These are phyloP conservation scores for Candida tetrigidarum DNA, from an alignment of 1,139 yeast genomes.

Conservation along the genomic window DNA sequence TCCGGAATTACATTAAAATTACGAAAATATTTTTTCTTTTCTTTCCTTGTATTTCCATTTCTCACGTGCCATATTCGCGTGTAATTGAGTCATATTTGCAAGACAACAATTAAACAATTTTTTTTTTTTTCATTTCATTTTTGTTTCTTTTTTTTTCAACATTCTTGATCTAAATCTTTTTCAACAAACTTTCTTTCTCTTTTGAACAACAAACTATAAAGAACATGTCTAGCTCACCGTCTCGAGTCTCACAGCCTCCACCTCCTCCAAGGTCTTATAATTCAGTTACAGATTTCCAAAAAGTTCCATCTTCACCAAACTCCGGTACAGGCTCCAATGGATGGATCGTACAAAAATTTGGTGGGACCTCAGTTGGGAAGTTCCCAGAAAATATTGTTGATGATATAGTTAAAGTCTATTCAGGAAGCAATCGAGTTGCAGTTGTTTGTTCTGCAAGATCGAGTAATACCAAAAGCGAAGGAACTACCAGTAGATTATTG, in stretches of 20 bases:
- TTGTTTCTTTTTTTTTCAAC: too few species aligned
- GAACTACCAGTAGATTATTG: slow-evolving; percentile 87
- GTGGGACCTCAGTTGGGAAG: slow-evolving; percentile 98
- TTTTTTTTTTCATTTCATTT: too few species aligned
- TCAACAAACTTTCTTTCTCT: neutral
- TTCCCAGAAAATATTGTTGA: slow-evolving; percentile 85
- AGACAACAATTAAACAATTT: too few species aligned
- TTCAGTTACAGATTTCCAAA: slow-evolving; percentile 45
- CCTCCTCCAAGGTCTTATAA: slow-evolving; percentile 33
- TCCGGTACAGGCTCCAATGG: slow-evolving; percentile 26
- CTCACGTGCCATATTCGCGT: too few species aligned
- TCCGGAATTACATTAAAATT: neutral
- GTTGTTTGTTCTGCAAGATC: slow-evolving; percentile 97
- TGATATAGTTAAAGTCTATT: slow-evolving; percentile 74
- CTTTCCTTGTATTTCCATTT: too few species aligned
- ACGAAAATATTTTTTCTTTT: neutral
- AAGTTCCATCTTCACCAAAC: slow-evolving; percentile 12
- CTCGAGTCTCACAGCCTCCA: slow-evolving; percentile 11
- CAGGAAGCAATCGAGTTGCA: slow-evolving; percentile 71
- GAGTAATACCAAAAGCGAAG: slow-evolving; percentile 88
- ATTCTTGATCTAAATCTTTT: neutral
- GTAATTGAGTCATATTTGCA: neutral
- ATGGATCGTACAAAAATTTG: slow-evolving; percentile 95
- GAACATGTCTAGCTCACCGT: slow-evolving; percentile 13
- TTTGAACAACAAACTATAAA: neutral